A percentile compares a stretch with the other conserved stretches of the same genome.
phyloP scores from a whole-genome alignment of 805 yeast genomes.

The Huiozyma naganishii region DNA sequence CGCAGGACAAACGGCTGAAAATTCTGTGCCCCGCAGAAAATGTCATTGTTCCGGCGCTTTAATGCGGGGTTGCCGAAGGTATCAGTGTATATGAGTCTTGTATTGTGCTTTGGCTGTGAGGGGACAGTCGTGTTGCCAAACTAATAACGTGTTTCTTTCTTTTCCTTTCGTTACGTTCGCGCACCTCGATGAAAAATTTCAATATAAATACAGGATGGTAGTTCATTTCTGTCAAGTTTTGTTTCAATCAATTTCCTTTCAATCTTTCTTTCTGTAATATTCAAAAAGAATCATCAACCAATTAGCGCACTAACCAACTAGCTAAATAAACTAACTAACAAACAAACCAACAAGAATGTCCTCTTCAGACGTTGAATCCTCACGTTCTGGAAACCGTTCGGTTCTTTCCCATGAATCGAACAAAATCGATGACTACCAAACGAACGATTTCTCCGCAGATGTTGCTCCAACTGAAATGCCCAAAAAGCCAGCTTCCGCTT shows the following conservation, averaged over 20 bases:
- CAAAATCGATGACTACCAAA: neutral
- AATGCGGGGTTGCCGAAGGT: neutral
- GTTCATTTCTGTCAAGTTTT: neutral
- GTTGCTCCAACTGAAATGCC: conserved; percentile 13
- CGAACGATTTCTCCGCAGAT: conserved; percentile 3
- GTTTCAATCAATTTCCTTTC: no score
- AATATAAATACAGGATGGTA: neutral
- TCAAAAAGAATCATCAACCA: neutral
- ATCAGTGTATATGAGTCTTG: neutral
- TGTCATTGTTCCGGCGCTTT: no score
- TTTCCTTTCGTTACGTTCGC: neutral
- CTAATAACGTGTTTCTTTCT: neutral
- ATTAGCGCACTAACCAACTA: neutral
- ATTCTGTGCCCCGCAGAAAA: no score
- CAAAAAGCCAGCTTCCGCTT: conserved; percentile 28
- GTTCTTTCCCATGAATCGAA: neutral
- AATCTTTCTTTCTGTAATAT: neutral
- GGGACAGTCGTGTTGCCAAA: no score
- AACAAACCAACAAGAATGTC: neutral
- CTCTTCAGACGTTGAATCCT: neutral
- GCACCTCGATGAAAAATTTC: neutral
- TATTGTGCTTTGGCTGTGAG: no score
- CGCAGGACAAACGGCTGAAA: no score
- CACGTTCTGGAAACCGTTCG: neutral
- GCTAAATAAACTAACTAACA: neutral